phyloP scores from a whole-genome alignment of 495 filamentous ascomycete genomes.

The Annulohypoxylon nitens region DNA sequence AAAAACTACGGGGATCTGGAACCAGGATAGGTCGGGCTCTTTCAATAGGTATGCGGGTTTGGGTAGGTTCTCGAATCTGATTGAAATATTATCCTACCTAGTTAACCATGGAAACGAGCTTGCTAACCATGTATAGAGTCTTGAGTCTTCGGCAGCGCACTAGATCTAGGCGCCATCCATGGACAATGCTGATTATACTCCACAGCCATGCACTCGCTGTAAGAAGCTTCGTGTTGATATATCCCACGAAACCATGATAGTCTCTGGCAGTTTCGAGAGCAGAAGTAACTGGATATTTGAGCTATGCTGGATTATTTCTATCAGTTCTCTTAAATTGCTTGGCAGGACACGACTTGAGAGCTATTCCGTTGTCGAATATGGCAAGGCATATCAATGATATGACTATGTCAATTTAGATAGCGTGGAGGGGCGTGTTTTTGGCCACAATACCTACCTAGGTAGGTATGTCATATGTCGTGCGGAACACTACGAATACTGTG shows the following conservation, averaged over 20 bases:
- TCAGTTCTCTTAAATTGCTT: too few species aligned
- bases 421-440: too few species aligned
- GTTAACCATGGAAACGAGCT: background rate
- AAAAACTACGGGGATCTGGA: background rate
- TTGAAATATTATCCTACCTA: background rate
- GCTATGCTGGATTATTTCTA: too few species aligned
- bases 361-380: background rate
- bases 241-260: background rate
- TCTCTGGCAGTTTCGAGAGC: background rate
- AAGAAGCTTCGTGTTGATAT: background rate
- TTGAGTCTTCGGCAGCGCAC: background rate
- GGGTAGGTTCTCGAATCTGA: background rate
- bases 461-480: too few species aligned
- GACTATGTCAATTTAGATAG: too few species aligned
- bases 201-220: background rate
- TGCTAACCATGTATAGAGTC: background rate
- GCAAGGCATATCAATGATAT: background rate
- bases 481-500: too few species aligned
- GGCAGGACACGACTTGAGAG: background rate
- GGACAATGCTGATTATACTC: background rate
- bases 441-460: too few species aligned
- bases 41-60: background rate
- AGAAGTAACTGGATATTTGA: background rate
- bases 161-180: background rate
- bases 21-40: too few species aligned